Evolutionary conservation across 2,329 filamentous ascomycete genomes (phyloP), one percentile per base, ranked within the genome.

Genomic region (Claviceps maximensis): DNA sequence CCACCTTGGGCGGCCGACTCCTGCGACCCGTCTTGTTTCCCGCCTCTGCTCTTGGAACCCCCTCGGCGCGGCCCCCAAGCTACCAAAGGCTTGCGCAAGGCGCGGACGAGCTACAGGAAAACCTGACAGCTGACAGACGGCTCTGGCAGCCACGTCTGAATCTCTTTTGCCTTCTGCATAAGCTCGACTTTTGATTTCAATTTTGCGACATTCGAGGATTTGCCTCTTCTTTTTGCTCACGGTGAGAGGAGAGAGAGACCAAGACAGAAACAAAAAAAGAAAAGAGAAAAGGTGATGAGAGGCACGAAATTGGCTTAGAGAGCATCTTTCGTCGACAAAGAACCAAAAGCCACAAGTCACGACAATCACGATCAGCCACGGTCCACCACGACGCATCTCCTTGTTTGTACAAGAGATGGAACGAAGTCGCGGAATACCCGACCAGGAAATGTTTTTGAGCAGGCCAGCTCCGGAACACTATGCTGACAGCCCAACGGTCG

Each of bases 401-500:
- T 38, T 29, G 44, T 29, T 45, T 46, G 25, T n/a, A n/a, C n/a
- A 27, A 36, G 46, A 68, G 62, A 78, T 77, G 69, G 72, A 75
- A 59, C 71, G 75, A 56, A 72, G 70, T 59, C 81, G 84, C 64
- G 84, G 84, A 61, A 74, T 84, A 60, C 80, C 84, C 27, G 85
- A 89, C 31, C 84, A 89, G 69, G 88, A 91, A 76, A 84, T 94
- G 73, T 91, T 94, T 72, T 78, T 94, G 69, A 79, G 69, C 65
- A 76, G 74, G 50, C 77, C 76, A n/a, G 65, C 71, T 53, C 71
- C 72, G 9, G 67, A 71, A 12, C 74, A 77, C 47, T 73, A 73
- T 56, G 70, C 70, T 49, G 82, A 89, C 62, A 89, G 87, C 62
- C 87, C 89, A 54, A 87, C 86, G 19, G 79, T 95, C 60, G 87